These are phyloP conservation scores for Candida tunisiensis DNA, from an alignment of 1,139 yeast genomes.

Conservation along the genomic window DNA sequence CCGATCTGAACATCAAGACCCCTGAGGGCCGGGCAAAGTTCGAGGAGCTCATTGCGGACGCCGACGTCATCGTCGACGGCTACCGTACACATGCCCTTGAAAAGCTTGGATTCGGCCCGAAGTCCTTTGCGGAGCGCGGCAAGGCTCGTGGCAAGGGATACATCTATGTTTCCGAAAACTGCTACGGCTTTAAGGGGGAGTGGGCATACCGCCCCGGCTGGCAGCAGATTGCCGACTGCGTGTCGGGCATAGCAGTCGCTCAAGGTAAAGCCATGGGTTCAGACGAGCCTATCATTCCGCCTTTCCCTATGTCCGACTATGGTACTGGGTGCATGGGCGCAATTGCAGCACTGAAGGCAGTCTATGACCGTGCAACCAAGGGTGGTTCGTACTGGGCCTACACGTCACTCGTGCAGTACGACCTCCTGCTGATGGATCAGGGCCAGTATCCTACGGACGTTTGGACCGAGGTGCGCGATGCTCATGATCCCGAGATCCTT, in stretches of 20 bases:
- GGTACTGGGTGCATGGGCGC: constrained; percentile 23
- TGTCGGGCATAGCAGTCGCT: constrained; percentile 20
- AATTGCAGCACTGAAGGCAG: constrained; percentile 16
- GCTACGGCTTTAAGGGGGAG: constrained; percentile 20
- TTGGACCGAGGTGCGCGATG: constrained; percentile 11
- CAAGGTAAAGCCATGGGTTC: constrained; percentile 19
- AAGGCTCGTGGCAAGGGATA: constrained; percentile 17
- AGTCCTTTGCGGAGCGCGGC: constrained; percentile 12
- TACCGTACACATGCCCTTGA: constrained; percentile 18
- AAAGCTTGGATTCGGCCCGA: constrained; percentile 18
- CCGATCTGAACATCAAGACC: constrained; percentile 22
- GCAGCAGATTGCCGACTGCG: constrained; percentile 24
- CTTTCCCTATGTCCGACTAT: constrained; percentile 23
- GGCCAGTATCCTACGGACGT: constrained; percentile 13
- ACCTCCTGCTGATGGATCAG: constrained; percentile 17
- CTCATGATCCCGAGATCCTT: constrained; percentile 10
- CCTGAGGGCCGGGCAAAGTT: constrained; percentile 19
- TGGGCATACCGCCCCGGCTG: constrained; percentile 21
- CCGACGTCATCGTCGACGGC: constrained; percentile 26
- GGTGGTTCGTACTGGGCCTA: constrained; percentile 22
- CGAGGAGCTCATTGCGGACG: constrained; percentile 12
- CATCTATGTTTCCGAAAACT: constrained; percentile 20
- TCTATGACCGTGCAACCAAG: constrained; percentile 13
- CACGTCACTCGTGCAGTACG: constrained; percentile 20
- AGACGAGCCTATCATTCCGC: constrained; percentile 21